Evolutionary conservation across 1,139 yeast species (phyloP), one percentile per base, ranked within the genome.

Genomic region (Saccharomyces hybrid): DNA sequence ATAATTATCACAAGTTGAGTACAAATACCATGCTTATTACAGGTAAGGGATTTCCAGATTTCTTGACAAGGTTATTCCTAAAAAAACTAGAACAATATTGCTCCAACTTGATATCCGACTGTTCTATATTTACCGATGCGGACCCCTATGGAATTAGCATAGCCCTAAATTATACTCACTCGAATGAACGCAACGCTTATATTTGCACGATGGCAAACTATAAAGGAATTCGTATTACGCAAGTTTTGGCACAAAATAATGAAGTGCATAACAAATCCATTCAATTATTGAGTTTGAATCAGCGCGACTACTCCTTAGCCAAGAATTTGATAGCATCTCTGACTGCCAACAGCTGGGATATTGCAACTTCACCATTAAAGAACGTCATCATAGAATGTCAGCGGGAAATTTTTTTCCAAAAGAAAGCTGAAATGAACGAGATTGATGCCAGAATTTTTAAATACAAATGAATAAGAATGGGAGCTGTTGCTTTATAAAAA

Each of bases 1-100:
- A 49, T 27, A 53, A 53, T 20, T 14, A 46, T 7, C 11, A 42
- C 11, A n/a, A 20, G 5, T 31, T 50, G 2, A 51, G 48, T 14
- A 28, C 51, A n/a, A 52, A 61, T 31, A 52, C 57, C 20, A 54
- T 71, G 1, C 20, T 69, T 0, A 55, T 71, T n/a, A 69, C 73
- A 0, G 74, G 73, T 1, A 71, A 70, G 53, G 74, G 74, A 1
- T 70, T 67, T 51, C 73, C 74, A 3, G 74, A 71, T 53, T 55
- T 55, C 16, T 53, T 68, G 20, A 66, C 73, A 3, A 61, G 66
- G 47, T 41, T 53, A 3, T 67, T 70, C 48, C 55, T 69, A 1
- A 49, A 61, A 31, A 54, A 53, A 46, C 49, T 68, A 49, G 57
- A 56, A 50, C 13, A 42, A 3, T 28, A 51, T n/a, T 53, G 49